phyloP scores from a whole-genome alignment of 1,139 yeast species.

The Candida neerlandica region DNA sequence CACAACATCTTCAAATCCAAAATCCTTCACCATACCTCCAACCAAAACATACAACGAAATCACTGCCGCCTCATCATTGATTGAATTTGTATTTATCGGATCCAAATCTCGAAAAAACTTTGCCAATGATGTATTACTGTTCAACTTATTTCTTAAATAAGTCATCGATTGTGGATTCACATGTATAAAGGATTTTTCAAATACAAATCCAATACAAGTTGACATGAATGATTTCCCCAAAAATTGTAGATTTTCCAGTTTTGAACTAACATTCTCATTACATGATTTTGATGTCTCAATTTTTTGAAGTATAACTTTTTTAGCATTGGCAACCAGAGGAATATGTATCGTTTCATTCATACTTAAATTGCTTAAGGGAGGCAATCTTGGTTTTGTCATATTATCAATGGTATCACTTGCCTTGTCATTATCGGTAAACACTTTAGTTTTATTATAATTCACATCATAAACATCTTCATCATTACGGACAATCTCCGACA shows the following conservation, averaged over 20 bases:
- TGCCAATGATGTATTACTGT: constrained; percentile 45
- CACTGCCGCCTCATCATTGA: constrained; percentile 50
- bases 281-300: constrained; percentile 72
- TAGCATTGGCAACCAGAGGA: constrained; percentile 21
- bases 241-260: constrained; percentile 50
- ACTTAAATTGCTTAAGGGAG: constrained; percentile 17
- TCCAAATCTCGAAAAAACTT: constrained; percentile 55
- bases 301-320: constrained; percentile 33
- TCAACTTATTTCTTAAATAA: constrained; percentile 57
- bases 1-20: constrained; percentile 71
- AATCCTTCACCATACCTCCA: constrained; percentile 76
- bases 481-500: constrained; percentile 41
- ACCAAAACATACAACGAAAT: constrained; percentile 57
- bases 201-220: constrained; percentile 59
- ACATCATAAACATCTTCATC: constrained; percentile 36
- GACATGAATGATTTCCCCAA: constrained; percentile 60
- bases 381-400: constrained; percentile 40
- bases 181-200: constrained; percentile 51
- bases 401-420: constrained; percentile 42
- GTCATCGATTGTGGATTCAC: constrained; percentile 47
- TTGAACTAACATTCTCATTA: constrained; percentile 48
- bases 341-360: constrained; percentile 11
- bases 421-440: constrained; percentile 35
- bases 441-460: constrained; percentile 36
- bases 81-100: constrained; percentile 28